These are phyloP conservation scores for Hermanozyma aechmeae DNA, from an alignment of 805 yeast genomes.

Conservation along the genomic window DNA sequence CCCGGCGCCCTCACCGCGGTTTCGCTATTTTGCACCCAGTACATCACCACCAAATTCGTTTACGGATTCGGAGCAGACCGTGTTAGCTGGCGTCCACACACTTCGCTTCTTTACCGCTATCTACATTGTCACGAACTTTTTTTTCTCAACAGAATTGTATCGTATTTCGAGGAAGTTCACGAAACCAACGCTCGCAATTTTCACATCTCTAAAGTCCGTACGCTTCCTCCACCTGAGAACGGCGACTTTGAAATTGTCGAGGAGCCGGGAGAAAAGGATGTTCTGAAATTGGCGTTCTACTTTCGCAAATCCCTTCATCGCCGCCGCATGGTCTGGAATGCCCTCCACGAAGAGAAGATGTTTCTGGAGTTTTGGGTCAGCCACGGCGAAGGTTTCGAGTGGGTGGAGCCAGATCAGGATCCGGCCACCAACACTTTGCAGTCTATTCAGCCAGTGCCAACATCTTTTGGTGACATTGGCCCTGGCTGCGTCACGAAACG, in stretches of 20 bases:
- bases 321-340: conserved; percentile 10
- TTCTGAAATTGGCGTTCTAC: too few relatives aligned
- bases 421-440: too few relatives aligned
- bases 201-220: conserved; percentile 23
- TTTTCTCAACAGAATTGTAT: conserved; percentile 23
- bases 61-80: too few relatives aligned
- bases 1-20: too few relatives aligned
- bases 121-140: conserved; percentile 22
- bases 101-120: conserved; percentile 14
- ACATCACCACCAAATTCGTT: too few relatives aligned
- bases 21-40: too few relatives aligned
- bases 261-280: conserved; percentile 2
- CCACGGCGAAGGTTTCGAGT: conserved; percentile 78
- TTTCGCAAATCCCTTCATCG: conserved; percentile 5
- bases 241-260: conserved; percentile 21
- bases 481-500: too few relatives aligned
- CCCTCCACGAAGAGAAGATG: conserved; percentile 29
- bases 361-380: conserved; percentile 81
- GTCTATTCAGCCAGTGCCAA: too few relatives aligned
- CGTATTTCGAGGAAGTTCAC: conserved; percentile 32
- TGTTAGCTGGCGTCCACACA: conserved; percentile 31
- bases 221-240: conserved; percentile 9
- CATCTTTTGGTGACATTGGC: too few relatives aligned
- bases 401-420: conserved; percentile 88
- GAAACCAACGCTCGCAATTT: conserved; percentile 32